Percentiles rank a stretch among this genome's conserved stretches.
Conservation (phyloP, 1,284 basidiomycete genomes). For the Ustilago tritici region DNA sequence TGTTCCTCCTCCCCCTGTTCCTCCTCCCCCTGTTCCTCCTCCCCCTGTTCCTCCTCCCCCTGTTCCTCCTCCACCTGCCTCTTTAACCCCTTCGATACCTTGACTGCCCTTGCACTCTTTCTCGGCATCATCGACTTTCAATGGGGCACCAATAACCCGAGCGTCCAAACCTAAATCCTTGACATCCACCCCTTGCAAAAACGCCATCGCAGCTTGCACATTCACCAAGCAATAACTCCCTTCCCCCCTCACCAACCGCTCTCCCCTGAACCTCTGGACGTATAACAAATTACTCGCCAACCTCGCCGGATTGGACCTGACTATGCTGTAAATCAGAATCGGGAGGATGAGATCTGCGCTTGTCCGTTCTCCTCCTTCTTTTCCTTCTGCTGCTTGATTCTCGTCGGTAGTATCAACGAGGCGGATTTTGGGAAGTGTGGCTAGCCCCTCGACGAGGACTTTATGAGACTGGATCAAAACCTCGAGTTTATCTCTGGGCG, state of each 20-base stretch:
- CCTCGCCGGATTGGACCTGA: conserved; percentile 89
- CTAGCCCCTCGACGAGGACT: conserved; percentile 78
- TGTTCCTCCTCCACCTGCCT: background rate
- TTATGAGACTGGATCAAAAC: conserved; percentile 85
- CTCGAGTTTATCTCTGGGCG: conserved; percentile 82
- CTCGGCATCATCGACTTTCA: background rate
- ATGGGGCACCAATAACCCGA: conserved; percentile 10
- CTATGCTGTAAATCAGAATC: conserved; percentile 88
- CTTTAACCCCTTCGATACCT: background rate
- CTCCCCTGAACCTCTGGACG: conserved; percentile 83
- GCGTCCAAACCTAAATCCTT: conserved; percentile 81
- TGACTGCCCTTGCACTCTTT: background rate
- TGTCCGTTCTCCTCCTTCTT: conserved; percentile 13
- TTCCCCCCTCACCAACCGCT: conserved; percentile 80
- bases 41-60: background rate
- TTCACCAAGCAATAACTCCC: conserved; percentile 92
- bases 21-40: background rate
- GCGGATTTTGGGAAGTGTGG: conserved; percentile 33
- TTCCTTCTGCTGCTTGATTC: background rate
- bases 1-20: background rate
- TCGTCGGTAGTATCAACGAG: conserved; percentile 25
- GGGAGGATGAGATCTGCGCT: conserved; percentile 82
- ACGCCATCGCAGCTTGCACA: conserved; percentile 90
- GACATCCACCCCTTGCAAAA: conserved; percentile 90
- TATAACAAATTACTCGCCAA: conserved; percentile 81